Base-by-base conservation (phyloP, 1,139 yeast genomes). In the Arxiozyma slooffiae region DNA sequence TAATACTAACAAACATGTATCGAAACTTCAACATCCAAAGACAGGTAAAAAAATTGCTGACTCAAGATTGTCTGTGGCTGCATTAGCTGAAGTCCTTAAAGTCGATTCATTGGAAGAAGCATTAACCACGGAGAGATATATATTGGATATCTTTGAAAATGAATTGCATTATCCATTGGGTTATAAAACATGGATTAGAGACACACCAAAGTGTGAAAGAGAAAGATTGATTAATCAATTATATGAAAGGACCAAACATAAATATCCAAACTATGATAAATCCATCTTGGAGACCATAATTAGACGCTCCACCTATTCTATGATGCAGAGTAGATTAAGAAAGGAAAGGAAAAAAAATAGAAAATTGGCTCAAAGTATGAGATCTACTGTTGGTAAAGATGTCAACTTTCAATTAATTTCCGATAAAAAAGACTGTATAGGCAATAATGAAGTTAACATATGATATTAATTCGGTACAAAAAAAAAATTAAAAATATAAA, bases 301-400 rank as follows among this genome's bases (percentile, higher is more conserved):
- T 34, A 77, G 90, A 59, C 74, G 95, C 51, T 95, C 94, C 2
- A 79, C 87, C 21, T 87, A 87, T 63, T 79, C 84, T 52, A 70
- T 80, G 69, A 85, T 85, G 92, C 95, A 87, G 63, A 83, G 88
- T 24, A 72, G 89, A 55, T 69, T 86, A 48, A 74, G 95, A 58
- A 75, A 84, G 53, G 81, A 81, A 53, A 74, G 92, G 57, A 71
- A 53, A 73, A 73, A 22, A 71, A 66, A 47, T 30, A 42, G 39
- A 42, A 22, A 42, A 21, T 30, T 30, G 20, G 30, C 45, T 8
- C 36, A 41, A 30, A 30, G n/a, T 6, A 14, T 14, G 36, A 14
- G 14, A 16, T 30, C 36, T 6, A 14, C 36, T 11, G 6, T 11
- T 30, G 7, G 36, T 11, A 30, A n/a, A n/a, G n/a, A n/a, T n/a